Evolutionary conservation across 306 rosid species (phyloP).

Genomic region (barrel medic (Medicago truncatula)): MtrunA17r5.0-ANR NC_053042.1:51403001-51403500

Average conservation of each 20-base stretch:
- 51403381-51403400: conserved; percentile 46
- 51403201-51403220: neutral
- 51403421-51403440: neutral
- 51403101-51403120: conserved; percentile 40
- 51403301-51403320: conserved; percentile 55
- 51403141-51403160: neutral
- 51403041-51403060: conserved; percentile 47
- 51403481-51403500: neutral
- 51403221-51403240: neutral
- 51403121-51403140: neutral
- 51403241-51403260: neutral
- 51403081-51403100: conserved; percentile 19
- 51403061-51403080: conserved; percentile 47
- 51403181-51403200: conserved; percentile 9
- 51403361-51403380: conserved; percentile 56
- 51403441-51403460: neutral
- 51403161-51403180: neutral
- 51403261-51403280: neutral
- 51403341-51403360: conserved; percentile 48
- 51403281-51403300: neutral
- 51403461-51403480: neutral
- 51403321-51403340: conserved; percentile 58
- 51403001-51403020: conserved; percentile 49
- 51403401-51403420: neutral
- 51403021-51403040: conserved; percentile 57